Percentiles rank a stretch among this genome's conserved stretches.
Conservation (phyloP, 495 filamentous ascomycete species). For the Penicillium subrubescens region DNA sequence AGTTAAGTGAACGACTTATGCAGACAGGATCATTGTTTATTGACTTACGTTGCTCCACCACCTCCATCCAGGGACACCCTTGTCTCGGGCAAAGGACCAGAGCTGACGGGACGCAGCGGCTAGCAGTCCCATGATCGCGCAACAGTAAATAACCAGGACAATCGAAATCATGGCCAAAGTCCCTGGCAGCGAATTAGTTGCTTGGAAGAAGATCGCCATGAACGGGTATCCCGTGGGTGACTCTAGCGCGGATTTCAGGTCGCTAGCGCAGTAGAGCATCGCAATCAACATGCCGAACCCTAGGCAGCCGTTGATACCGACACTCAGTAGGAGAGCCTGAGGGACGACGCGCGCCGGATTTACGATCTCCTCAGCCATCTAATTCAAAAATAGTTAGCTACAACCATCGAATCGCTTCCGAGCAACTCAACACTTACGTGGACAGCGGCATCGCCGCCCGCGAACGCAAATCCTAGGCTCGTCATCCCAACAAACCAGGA, state of each 20-base stretch:
- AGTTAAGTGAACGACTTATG: background rate
- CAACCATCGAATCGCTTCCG: background rate
- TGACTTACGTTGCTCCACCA: slow-evolving; percentile 43
- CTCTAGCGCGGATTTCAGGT: slow-evolving; percentile 32
- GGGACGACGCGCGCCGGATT: slow-evolving; percentile 40
- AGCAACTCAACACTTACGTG: slow-evolving; percentile 21
- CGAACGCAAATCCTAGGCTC: slow-evolving; percentile 31
- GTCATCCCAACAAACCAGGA: slow-evolving; percentile 39
- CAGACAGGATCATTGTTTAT: background rate
- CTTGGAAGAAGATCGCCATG: slow-evolving; percentile 51
- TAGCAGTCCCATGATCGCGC: slow-evolving; percentile 45
- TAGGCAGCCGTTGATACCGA: slow-evolving; percentile 45
- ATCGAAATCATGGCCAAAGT: slow-evolving; percentile 37
- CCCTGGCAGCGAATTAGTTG: slow-evolving; percentile 41
- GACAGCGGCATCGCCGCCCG: slow-evolving; percentile 35
- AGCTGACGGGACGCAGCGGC: slow-evolving; percentile 53
- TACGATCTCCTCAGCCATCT: slow-evolving; percentile 46
- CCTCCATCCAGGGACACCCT: slow-evolving; percentile 54
- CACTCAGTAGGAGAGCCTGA: slow-evolving; percentile 33
- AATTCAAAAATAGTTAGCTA: background rate
- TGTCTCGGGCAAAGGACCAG: slow-evolving; percentile 62
- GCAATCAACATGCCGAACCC: slow-evolving; percentile 43
- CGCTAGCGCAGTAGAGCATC: slow-evolving; percentile 39
- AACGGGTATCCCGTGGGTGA: slow-evolving; percentile 48
- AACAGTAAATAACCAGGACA: slow-evolving; percentile 36